Percentiles rank a stretch among this genome's conserved stretches.
These are phyloP conservation scores for Helminthosporium solani DNA, from an alignment of 2,329 filamentous ascomycete species.

Conservation along the genomic window DNA sequence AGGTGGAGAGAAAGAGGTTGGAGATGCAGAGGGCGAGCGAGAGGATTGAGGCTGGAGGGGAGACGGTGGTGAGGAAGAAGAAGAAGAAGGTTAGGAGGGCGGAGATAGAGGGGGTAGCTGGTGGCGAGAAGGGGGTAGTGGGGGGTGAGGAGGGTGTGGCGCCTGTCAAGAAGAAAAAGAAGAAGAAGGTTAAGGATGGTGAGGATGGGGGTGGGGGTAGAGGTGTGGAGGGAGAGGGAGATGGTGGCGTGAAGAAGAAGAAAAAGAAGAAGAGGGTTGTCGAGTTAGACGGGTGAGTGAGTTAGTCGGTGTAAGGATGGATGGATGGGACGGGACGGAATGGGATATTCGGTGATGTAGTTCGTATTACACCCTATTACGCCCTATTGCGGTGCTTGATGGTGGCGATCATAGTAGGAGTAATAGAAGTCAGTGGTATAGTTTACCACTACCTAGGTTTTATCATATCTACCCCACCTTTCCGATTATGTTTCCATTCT, in stretches of 20 bases:
- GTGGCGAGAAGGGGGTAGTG: not conserved
- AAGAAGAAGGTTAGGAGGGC: constrained; percentile 48
- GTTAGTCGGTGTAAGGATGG: too few relatives aligned
- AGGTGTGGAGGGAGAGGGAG: not conserved
- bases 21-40: constrained; percentile 87
- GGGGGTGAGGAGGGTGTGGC: constrained; percentile 24
- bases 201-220: constrained; percentile 13
- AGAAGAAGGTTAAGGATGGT: constrained; percentile 37
- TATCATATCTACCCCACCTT: too few relatives aligned
- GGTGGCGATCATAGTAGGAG: too few relatives aligned
- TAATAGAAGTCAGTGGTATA: too few relatives aligned
- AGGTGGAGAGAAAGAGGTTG: constrained; percentile 80
- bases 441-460: too few relatives aligned
- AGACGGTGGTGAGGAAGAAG: constrained; percentile 37
- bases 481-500: too few relatives aligned
- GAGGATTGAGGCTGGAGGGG: constrained; percentile 60
- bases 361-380: too few relatives aligned
- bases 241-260: constrained; percentile 11
- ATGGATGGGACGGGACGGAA: too few relatives aligned
- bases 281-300: too few relatives aligned
- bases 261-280: constrained; percentile 39
- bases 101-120: constrained; percentile 56
- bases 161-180: constrained; percentile 36
- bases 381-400: too few relatives aligned
- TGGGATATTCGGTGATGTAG: too few relatives aligned